Conservation (phyloP, 345 rosid species). For the Mangifera indica region DNA sequence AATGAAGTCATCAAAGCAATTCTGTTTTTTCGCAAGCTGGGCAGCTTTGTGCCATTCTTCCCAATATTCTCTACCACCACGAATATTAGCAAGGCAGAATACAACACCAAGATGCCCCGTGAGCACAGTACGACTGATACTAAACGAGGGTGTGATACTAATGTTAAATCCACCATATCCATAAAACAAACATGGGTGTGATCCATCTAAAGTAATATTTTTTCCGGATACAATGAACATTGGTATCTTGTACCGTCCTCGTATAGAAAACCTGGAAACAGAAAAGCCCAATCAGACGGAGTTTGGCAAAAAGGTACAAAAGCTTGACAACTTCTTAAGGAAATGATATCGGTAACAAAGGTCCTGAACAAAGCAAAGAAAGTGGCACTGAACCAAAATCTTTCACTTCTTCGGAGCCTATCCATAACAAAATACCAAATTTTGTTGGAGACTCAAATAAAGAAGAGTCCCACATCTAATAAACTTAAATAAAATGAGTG, state of each 20-base stretch:
- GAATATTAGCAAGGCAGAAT: slow-evolving; percentile 77
- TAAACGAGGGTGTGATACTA: slow-evolving; percentile 74
- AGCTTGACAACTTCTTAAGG: not conserved
- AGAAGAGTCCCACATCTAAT: too few relatives aligned
- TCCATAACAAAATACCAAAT: not conserved
- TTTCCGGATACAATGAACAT: slow-evolving; percentile 69
- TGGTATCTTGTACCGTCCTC: slow-evolving; percentile 84
- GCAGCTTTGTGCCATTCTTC: slow-evolving; percentile 98
- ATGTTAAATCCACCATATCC: slow-evolving; percentile 90
- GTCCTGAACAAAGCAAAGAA: not conserved
- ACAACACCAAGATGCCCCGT: slow-evolving; percentile 74
- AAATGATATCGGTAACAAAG: not conserved
- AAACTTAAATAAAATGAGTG: too few relatives aligned
- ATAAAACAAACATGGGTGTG: slow-evolving; percentile 85
- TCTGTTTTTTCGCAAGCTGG: slow-evolving; percentile 73
- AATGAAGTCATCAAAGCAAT: slow-evolving; percentile 89
- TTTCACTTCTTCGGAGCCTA: slow-evolving; percentile 82
- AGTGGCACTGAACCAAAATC: slow-evolving; percentile 38
- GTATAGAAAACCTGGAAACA: slow-evolving; percentile 66
- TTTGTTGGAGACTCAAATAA: too few relatives aligned
- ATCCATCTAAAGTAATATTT: slow-evolving; percentile 63
- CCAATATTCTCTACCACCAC: slow-evolving; percentile 98
- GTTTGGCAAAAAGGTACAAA: not conserved
- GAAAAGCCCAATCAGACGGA: slow-evolving; percentile 10
- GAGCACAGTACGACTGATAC: slow-evolving; percentile 65